Percentiles rank a stretch among this genome's conserved stretches.
These are phyloP conservation scores for Escallonia herrerae DNA, from an alignment of 129 eudicot genomes.

Conservation along the genomic window DNA sequence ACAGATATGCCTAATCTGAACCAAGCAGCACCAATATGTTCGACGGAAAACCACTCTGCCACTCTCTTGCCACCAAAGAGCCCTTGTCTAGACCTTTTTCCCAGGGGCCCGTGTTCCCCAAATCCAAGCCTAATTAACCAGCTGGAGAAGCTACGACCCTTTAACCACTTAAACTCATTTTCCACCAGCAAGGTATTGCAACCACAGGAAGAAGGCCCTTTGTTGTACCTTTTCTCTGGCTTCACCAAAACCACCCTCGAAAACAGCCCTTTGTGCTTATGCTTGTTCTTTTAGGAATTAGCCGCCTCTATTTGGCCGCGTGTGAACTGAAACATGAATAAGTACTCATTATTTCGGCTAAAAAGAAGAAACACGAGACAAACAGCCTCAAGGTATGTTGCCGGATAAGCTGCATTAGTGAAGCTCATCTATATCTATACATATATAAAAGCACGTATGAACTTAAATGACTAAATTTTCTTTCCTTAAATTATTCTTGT, in stretches of 20 bases:
- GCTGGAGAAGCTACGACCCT: not conserved
- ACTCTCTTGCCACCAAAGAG: not conserved
- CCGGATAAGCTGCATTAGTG: no score
- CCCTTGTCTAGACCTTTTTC: slow-evolving; percentile 3
- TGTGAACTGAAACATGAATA: no score
- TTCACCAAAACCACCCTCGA: slow-evolving; percentile 4
- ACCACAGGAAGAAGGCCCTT: not conserved
- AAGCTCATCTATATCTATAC: no score
- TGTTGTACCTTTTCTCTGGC: not conserved
- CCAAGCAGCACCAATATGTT: not conserved
- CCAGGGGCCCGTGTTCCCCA: not conserved
- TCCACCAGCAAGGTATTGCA: not conserved
- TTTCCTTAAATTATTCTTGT: no score
- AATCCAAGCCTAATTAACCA: not conserved
- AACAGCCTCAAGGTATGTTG: no score
- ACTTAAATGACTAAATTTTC: no score
- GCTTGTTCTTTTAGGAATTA: no score
- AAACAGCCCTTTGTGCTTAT: not conserved
- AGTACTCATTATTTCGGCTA: no score
- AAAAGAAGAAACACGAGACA: no score
- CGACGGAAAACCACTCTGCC: not conserved
- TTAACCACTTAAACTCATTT: not conserved
- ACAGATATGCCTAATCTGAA: not conserved
- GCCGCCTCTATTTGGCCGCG: no score
- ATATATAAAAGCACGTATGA: no score